Percentiles rank a stretch among this genome's conserved stretches.
These are phyloP conservation scores for Thinopyrum elongatum DNA, from an alignment of 176 grass and related monocot species.

Conservation along the genomic window DNA sequence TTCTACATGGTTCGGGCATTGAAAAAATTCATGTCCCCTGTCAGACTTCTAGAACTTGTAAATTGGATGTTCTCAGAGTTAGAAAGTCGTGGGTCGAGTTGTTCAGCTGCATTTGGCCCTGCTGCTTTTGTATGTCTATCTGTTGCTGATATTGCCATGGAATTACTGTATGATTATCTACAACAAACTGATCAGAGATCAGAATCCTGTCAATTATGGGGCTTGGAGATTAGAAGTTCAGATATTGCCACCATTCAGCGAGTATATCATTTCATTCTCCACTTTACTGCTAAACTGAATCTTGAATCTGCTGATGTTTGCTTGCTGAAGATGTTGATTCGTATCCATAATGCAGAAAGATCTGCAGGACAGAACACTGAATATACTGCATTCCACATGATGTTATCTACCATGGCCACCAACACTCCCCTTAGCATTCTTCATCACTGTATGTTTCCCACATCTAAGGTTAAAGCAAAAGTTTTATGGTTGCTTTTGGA, in stretches of 20 bases:
- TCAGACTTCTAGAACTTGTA: constrained; percentile 71
- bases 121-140: constrained; percentile 60
- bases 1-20: constrained; percentile 58
- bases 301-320: constrained; percentile 73
- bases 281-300: constrained; percentile 60
- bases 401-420: constrained; percentile 58
- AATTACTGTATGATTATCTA: constrained; percentile 49
- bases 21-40: constrained; percentile 61
- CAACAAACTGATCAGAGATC: constrained; percentile 33
- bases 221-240: constrained; percentile 41
- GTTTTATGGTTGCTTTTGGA: constrained; percentile 58
- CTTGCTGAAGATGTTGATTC: constrained; percentile 56
- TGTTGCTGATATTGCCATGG: constrained; percentile 62
- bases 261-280: constrained; percentile 62
- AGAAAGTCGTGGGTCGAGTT: constrained; percentile 19
- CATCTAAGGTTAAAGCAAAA: constrained; percentile 72
- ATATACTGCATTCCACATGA: constrained; percentile 55
- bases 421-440: constrained; percentile 61
- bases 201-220: constrained; percentile 41
- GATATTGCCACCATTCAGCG: constrained; percentile 53
- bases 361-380: constrained; percentile 41
- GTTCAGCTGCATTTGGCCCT: constrained; percentile 39
- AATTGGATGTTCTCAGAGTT: constrained; percentile 71
- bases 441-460: constrained; percentile 63
- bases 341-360: constrained; percentile 46